Conservation (phyloP, 2,329 filamentous ascomycete genomes). For the Epichloe scottii region DNA sequence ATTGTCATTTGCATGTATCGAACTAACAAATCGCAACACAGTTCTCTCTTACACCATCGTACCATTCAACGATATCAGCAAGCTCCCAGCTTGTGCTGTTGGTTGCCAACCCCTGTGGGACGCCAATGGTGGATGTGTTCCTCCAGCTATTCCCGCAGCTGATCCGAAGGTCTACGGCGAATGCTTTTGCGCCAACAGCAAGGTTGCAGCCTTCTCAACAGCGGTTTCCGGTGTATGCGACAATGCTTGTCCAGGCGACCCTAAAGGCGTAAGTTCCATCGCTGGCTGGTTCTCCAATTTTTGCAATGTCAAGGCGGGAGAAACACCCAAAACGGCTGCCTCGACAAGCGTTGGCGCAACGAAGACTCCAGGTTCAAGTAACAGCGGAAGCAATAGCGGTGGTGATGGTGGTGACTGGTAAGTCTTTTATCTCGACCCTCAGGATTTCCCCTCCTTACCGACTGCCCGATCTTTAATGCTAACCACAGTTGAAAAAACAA, state of each 20-base stretch:
- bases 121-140: constrained; percentile 60
- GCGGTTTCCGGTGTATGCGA: constrained; percentile 48
- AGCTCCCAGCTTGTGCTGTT: constrained; percentile 50
- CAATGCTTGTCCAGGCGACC: constrained; percentile 36
- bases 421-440: constrained; percentile 8
- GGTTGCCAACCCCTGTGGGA: constrained; percentile 50
- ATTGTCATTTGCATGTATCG: neutral
- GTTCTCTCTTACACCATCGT: constrained; percentile 36
- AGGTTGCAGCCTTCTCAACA: constrained; percentile 45
- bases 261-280: constrained; percentile 40
- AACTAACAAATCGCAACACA: neutral
- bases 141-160: constrained; percentile 36
- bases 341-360: constrained; percentile 2
- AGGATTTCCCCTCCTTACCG: neutral
- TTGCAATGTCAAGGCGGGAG: constrained; percentile 35
- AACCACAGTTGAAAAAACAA: neutral
- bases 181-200: constrained; percentile 61
- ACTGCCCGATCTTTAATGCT: neutral
- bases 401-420: constrained; percentile 34
- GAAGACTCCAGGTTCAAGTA: neutral
- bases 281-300: constrained; percentile 58
- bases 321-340: constrained; percentile 8
- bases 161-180: constrained; percentile 42
- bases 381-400: constrained; percentile 5
- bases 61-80: constrained; percentile 31